Percentiles rank a stretch among this genome's conserved stretches.
These are phyloP conservation scores for Avicennia marina DNA, from an alignment of 257 asterid genomes.

Conservation along the genomic window DNA sequence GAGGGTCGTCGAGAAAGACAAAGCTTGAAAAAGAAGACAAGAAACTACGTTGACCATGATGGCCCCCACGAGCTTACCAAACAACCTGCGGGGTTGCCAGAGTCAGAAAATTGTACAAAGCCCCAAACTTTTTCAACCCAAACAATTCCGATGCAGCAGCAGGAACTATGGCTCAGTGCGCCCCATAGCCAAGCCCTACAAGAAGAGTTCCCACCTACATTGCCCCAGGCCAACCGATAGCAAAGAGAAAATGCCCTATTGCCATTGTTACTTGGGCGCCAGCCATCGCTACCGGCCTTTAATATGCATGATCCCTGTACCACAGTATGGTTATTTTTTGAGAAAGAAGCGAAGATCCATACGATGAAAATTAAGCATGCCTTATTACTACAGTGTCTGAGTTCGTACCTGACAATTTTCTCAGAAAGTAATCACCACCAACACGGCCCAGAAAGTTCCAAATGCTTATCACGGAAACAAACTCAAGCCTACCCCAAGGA, in stretches of 20 bases:
- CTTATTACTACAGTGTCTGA: neutral
- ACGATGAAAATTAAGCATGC: constrained; percentile 7
- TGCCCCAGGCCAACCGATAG: constrained; percentile 92
- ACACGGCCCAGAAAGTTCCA: constrained; percentile 65
- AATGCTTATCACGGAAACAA: constrained; percentile 61
- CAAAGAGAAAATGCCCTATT: constrained; percentile 73
- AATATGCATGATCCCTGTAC: constrained; percentile 81
- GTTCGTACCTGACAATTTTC: constrained; percentile 45
- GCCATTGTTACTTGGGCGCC: constrained; percentile 79
- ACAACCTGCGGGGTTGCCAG: constrained; percentile 87
- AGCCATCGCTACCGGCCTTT: constrained; percentile 77
- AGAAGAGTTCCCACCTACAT: constrained; percentile 87
- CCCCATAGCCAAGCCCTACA: constrained; percentile 94
- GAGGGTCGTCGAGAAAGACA: constrained; percentile 40
- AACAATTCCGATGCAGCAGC: constrained; percentile 93
- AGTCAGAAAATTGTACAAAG: constrained; percentile 76
- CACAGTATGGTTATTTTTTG: constrained; percentile 1
- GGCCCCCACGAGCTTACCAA: constrained; percentile 50
- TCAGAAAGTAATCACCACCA: constrained; percentile 69
- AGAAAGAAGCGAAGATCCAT: constrained; percentile 6
- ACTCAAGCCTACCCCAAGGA: constrained; percentile 53
- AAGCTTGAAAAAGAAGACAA: constrained; percentile 37
- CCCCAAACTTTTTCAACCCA: constrained; percentile 82
- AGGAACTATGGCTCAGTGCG: constrained; percentile 95
- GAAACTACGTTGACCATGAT: neutral